A percentile compares a stretch with the other conserved stretches of the same genome.
phyloP scores from a whole-genome alignment of 2,329 filamentous ascomycete genomes.

The Orbilia quercus region DNA sequence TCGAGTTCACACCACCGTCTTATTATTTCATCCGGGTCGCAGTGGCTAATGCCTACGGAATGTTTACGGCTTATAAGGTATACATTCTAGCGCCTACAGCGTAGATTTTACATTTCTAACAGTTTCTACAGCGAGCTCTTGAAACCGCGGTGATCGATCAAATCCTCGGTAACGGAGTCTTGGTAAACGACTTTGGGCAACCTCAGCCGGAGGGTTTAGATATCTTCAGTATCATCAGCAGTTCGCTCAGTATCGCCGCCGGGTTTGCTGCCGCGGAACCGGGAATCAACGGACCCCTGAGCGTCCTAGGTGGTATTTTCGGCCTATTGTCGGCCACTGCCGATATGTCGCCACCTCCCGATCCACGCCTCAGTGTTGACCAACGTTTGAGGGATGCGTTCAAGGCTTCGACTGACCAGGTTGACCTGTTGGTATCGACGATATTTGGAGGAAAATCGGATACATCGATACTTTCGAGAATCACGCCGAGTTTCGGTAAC shows the following conservation, averaged over 20 bases:
- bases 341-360: background rate
- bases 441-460: constrained; percentile 19
- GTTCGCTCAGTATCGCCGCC: constrained; percentile 8
- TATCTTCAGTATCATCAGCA: constrained; percentile 5
- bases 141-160: background rate
- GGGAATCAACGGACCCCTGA: constrained; percentile 1
- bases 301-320: constrained; percentile 12
- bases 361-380: background rate
- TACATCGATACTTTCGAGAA: constrained; percentile 23
- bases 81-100: background rate
- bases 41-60: background rate
- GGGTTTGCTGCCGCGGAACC: background rate
- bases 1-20: constrained; percentile 9
- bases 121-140: background rate
- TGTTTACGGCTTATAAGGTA: constrained; percentile 5
- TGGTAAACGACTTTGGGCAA: constrained; percentile 12
- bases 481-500: background rate
- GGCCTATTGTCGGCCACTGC: background rate
- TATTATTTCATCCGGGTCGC: constrained; percentile 2
- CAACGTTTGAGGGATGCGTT: background rate
- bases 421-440: constrained; percentile 9
- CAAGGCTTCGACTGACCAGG: background rate
- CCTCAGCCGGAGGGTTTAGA: constrained; percentile 2
- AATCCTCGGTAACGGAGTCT: background rate
- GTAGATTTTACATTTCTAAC: background rate